Evolutionary conservation across 768 basidiomycete species (phyloP).

Genomic region (Suillus bovinus): DNA sequence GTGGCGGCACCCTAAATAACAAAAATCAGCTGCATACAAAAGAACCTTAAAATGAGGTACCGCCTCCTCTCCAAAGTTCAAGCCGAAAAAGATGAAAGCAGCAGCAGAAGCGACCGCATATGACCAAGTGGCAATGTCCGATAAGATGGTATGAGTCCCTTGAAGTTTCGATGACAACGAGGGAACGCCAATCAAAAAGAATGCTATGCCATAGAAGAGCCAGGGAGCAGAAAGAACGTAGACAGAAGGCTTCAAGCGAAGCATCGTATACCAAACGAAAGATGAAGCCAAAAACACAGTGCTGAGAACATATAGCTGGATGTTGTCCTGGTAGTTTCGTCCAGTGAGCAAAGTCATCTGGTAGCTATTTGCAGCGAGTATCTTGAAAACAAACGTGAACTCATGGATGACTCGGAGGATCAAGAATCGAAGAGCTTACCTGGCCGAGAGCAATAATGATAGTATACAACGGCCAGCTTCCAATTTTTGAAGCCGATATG

Average conservation of each 20-base stretch:
- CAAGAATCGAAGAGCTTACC: constrained; percentile 35
- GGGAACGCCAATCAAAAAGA: constrained; percentile 89
- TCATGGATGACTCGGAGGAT: constrained; percentile 2
- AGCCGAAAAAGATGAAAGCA: constrained; percentile 90
- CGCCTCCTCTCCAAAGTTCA: constrained; percentile 97
- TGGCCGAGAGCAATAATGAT: constrained; percentile 87
- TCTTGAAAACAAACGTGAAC: constrained; percentile 39
- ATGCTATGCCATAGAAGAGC: constrained; percentile 89
- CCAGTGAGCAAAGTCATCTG: constrained; percentile 91
- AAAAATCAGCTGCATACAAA: constrained; percentile 13
- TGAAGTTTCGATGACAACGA: constrained; percentile 63
- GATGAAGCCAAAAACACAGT: constrained; percentile 86
- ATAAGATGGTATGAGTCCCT: constrained; percentile 62
- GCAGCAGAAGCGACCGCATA: constrained; percentile 94
- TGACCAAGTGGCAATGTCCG: constrained; percentile 83
- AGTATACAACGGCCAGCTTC: constrained; percentile 90
- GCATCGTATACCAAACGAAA: constrained; percentile 86
- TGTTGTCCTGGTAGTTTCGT: constrained; percentile 74
- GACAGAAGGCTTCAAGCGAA: constrained; percentile 85
- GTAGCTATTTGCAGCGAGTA: constrained; percentile 91
- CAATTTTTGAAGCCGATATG: constrained; percentile 75
- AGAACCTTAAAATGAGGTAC: constrained; percentile 40
- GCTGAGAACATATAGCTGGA: constrained; percentile 90
- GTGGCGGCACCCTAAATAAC: constrained; percentile 79
- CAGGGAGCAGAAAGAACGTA: constrained; percentile 86